These are phyloP conservation scores for Pestalotiopsis sp. DNA, from an alignment of 2,329 filamentous ascomycete genomes.

Conservation along the genomic window DNA sequence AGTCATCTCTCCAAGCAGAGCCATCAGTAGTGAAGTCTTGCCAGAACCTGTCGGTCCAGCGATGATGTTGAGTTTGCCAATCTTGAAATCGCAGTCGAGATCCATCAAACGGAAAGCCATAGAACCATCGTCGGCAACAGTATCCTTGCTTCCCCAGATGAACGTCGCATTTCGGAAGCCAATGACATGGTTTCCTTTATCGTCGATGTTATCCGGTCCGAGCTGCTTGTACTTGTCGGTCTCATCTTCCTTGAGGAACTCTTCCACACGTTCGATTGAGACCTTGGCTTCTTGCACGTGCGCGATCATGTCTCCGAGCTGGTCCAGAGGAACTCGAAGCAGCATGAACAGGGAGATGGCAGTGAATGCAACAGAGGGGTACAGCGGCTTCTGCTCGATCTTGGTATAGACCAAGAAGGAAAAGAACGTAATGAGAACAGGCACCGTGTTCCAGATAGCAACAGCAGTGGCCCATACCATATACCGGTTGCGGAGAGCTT, in stretches of 20 bases:
- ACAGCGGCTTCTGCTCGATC: conserved; percentile 84
- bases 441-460: conserved; percentile 95
- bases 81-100: conserved; percentile 77
- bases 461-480: conserved; percentile 90
- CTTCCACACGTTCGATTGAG: conserved; percentile 93
- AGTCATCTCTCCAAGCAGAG: conserved; percentile 94
- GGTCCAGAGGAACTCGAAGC: conserved; percentile 88
- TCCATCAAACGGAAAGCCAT: conserved; percentile 83
- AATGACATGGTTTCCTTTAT: conserved; percentile 73
- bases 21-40: conserved; percentile 96
- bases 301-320: conserved; percentile 97
- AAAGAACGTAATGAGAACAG: conserved; percentile 92
- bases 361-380: conserved; percentile 93
- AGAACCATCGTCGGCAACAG: conserved; percentile 64
- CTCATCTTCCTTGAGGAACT: conserved; percentile 90
- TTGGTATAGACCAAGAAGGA: conserved; percentile 94
- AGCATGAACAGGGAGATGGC: conserved; percentile 95
- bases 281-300: conserved; percentile 98
- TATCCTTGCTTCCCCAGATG: conserved; percentile 78
- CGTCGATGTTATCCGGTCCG: conserved; percentile 67
- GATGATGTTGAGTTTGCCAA: conserved; percentile 89
- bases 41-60: conserved; percentile 92
- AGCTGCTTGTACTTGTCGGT: conserved; percentile 94
- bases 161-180: conserved; percentile 85
- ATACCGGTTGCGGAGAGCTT: conserved; percentile 78